Percentiles rank a stretch among this genome's conserved stretches.
These are phyloP conservation scores for Bryoerythrophyllum caledonicum DNA, from an alignment of 225 moss, liverwort and hornwort species.

Conservation along the genomic window DNA sequence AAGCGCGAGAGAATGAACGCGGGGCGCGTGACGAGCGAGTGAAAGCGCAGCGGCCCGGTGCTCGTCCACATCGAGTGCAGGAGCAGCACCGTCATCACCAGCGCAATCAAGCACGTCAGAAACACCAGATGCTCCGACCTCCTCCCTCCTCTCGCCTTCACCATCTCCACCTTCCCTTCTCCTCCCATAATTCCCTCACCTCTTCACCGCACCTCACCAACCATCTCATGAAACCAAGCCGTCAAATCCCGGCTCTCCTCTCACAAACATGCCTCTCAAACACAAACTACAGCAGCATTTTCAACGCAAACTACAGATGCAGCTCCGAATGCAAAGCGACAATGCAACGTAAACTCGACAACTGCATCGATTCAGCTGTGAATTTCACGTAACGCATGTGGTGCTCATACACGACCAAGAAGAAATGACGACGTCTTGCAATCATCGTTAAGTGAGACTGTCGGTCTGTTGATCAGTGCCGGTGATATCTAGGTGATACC, in stretches of 20 bases:
- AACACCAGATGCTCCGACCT: constrained; percentile 4
- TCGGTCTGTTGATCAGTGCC: too few species aligned
- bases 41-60: constrained; percentile 1
- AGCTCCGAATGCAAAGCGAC: too few species aligned
- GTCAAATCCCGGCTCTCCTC: too few species aligned
- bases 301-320: too few species aligned
- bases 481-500: too few species aligned
- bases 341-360: too few species aligned
- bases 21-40: constrained; percentile 21
- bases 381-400: not conserved
- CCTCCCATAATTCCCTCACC: not conserved
- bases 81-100: constrained; percentile 11
- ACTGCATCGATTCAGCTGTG: too few species aligned
- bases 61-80: constrained; percentile 21
- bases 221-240: too few species aligned
- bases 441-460: not conserved
- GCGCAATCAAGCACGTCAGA: constrained; percentile 17
- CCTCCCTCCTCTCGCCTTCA: not conserved
- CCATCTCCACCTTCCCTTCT: not conserved
- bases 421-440: not conserved
- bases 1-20: constrained; percentile 11
- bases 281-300: too few species aligned
- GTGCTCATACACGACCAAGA: constrained; percentile 10
- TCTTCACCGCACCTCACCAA: not conserved
- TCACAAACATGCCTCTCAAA: too few species aligned